These are phyloP conservation scores for Zygosaccharomyces lentus DNA, from an alignment of 805 yeast species.

Conservation along the genomic window DNA sequence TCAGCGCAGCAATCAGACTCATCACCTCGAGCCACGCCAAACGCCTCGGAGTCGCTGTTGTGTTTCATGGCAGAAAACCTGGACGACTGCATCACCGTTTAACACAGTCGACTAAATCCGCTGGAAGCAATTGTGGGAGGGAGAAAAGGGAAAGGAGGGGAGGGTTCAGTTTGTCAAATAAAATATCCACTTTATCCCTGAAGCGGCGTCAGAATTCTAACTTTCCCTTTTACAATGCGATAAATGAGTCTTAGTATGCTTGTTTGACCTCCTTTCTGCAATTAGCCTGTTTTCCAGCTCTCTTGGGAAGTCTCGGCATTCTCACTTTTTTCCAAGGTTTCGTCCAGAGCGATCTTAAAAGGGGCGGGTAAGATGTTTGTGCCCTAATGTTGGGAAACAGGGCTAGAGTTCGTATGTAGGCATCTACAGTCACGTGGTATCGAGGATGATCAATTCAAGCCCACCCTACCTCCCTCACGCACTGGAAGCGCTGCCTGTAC, in stretches of 20 bases:
- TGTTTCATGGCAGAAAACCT: background rate
- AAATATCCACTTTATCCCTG: background rate
- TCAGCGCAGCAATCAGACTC: slow-evolving; percentile 3
- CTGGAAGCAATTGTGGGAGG: background rate
- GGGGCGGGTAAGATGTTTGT: too few relatives aligned
- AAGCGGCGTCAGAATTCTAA: background rate
- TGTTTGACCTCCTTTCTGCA: background rate
- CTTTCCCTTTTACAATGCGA: background rate
- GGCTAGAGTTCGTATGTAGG: too few relatives aligned
- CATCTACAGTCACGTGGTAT: too few relatives aligned
- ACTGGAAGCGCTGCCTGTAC: too few relatives aligned
- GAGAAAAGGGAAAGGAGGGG: background rate
- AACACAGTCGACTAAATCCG: background rate
- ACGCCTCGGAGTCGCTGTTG: background rate
- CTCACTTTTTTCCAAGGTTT: too few relatives aligned
- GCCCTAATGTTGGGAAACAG: too few relatives aligned
- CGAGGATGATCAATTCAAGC: too few relatives aligned
- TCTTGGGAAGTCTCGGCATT: background rate
- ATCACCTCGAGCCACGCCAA: background rate
- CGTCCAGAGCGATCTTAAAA: too few relatives aligned
- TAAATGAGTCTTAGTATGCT: background rate
- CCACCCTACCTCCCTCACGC: too few relatives aligned
- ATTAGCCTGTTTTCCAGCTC: background rate
- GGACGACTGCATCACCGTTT: slow-evolving; percentile 1
- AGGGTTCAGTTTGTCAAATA: background rate